These are phyloP conservation scores for Seminavis robusta DNA, from an alignment of 108 stramenopile species.

Conservation along the genomic window DNA sequence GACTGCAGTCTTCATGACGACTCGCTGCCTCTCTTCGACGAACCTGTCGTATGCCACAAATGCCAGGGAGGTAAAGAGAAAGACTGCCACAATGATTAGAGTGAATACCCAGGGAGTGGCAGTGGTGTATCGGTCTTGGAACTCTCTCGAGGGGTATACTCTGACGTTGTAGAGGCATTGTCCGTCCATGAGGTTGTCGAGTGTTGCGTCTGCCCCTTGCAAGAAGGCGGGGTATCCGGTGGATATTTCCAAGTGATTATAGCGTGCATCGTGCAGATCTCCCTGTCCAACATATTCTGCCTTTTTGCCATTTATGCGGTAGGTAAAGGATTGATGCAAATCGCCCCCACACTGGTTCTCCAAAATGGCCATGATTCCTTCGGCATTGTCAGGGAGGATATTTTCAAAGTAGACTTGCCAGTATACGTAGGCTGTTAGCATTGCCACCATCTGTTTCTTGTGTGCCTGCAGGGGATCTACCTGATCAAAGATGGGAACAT, in stretches of 20 bases:
- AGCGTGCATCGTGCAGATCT: conserved; percentile 11
- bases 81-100: conserved; percentile 6
- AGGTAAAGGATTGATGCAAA: too few relatives aligned
- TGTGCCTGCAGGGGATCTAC: too few relatives aligned
- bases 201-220: not conserved
- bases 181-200: too few relatives aligned
- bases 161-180: conserved; percentile 4
- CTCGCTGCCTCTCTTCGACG: conserved; percentile 14
- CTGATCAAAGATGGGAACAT: conserved; percentile 11
- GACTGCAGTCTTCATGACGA: conserved; percentile 4
- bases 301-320: conserved; percentile 9
- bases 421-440: too few relatives aligned
- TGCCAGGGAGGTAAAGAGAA: conserved; percentile 4
- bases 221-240: not conserved
- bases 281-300: conserved; percentile 5
- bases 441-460: too few relatives aligned
- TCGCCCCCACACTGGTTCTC: conserved; percentile 20
- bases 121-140: conserved; percentile 18
- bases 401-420: too few relatives aligned
- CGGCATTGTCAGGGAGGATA: too few relatives aligned
- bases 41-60: conserved; percentile 22
- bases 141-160: conserved; percentile 2
- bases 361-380: conserved; percentile 30
- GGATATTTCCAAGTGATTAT: conserved; percentile 1
- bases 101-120: conserved; percentile 41